Evolutionary conservation across 2,329 filamentous ascomycete genomes (phyloP).

Genomic region (Cytospora leucostoma): DNA sequence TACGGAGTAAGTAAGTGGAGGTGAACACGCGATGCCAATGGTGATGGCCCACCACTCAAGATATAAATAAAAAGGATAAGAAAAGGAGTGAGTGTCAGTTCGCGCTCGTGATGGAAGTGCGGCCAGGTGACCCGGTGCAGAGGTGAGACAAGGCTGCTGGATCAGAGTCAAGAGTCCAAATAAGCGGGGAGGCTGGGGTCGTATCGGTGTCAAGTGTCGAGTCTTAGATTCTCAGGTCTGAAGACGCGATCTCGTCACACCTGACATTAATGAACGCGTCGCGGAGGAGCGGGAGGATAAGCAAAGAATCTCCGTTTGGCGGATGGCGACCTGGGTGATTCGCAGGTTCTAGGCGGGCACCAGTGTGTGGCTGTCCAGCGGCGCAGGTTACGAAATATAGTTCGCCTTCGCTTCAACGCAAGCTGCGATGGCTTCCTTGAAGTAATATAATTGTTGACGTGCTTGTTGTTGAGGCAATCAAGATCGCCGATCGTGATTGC

Average conservation of each 20-base stretch:
- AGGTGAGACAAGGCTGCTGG: conserved; percentile 10
- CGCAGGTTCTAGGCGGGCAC: neutral
- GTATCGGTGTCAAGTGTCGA: neutral
- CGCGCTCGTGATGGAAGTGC: neutral
- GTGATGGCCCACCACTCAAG: neutral
- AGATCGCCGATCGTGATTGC: conserved; percentile 16
- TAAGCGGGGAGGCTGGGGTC: conserved; percentile 1
- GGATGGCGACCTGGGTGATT: neutral
- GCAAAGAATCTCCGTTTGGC: neutral
- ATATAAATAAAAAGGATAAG: neutral
- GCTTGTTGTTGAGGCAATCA: conserved; percentile 5
- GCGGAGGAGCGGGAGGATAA: neutral
- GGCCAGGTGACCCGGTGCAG: neutral
- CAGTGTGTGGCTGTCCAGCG: too few species aligned
- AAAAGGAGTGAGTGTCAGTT: neutral
- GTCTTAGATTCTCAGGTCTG: neutral
- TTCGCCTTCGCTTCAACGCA: too few species aligned
- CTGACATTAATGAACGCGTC: neutral
- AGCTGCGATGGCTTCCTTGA: too few species aligned
- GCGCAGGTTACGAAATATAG: too few species aligned
- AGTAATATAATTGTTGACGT: neutral
- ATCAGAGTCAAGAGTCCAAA: conserved; percentile 1
- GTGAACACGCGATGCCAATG: too few species aligned
- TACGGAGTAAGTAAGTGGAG: too few species aligned
- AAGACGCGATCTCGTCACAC: neutral